These are phyloP conservation scores for Leccinellum albellum DNA, from an alignment of 768 basidiomycete species.

Conservation along the genomic window DNA sequence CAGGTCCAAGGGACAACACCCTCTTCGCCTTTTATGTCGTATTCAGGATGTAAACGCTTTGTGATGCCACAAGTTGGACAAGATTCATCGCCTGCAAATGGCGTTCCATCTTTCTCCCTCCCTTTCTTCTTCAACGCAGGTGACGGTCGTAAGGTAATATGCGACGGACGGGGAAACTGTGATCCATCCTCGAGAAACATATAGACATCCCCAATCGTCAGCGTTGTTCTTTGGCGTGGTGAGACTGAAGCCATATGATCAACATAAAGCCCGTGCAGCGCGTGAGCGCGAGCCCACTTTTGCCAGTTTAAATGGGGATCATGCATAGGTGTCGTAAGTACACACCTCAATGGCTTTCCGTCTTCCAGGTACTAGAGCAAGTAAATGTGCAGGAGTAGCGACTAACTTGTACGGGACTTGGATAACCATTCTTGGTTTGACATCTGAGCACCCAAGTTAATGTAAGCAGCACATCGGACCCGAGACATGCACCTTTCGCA, in stretches of 20 bases:
- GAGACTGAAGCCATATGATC: conserved; percentile 21
- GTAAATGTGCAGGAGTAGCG: conserved; percentile 32
- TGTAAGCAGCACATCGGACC: not conserved
- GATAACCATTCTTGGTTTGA: conserved; percentile 29
- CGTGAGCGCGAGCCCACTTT: conserved; percentile 46
- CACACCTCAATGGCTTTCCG: conserved; percentile 49
- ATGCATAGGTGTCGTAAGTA: not conserved
- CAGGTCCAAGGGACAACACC: conserved; percentile 20
- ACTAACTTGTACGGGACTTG: conserved; percentile 39
- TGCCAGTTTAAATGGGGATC: not conserved
- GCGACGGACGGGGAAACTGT: conserved; percentile 33
- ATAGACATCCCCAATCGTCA: conserved; percentile 42
- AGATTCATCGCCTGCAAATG: conserved; percentile 18
- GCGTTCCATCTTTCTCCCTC: conserved; percentile 23
- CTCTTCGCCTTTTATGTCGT: conserved; percentile 21
- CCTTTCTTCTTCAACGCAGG: conserved; percentile 24
- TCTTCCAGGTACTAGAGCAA: conserved; percentile 37
- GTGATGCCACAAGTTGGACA: conserved; percentile 30
- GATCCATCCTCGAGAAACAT: conserved; percentile 42
- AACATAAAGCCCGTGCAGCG: conserved; percentile 37
- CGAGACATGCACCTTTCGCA: conserved; percentile 32
- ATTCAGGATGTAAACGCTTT: conserved; percentile 25
- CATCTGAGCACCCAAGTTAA: conserved; percentile 26
- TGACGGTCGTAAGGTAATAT: conserved; percentile 4
- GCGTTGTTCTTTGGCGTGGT: conserved; percentile 16